phyloP scores from a whole-genome alignment of 2,329 filamentous ascomycete genomes.

The Mollisia scopiformis region DNA sequence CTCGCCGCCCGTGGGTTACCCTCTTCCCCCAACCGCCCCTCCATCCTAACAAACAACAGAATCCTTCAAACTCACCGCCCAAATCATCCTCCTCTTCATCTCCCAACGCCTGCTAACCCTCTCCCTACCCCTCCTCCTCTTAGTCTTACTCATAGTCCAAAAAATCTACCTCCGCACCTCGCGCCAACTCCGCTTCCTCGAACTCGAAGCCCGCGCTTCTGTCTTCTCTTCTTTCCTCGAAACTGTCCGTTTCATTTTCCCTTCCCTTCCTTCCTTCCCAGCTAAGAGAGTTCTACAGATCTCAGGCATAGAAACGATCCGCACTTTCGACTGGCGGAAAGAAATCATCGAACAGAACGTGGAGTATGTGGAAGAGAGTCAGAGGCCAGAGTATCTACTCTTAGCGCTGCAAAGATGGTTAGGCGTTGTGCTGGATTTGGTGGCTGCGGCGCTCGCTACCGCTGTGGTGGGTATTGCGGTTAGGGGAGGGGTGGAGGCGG shows the following conservation, averaged over 20 bases:
- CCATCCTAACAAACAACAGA: constrained; percentile 21
- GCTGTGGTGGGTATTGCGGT: constrained; percentile 26
- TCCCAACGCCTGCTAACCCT: constrained; percentile 50
- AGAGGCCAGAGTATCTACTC: constrained; percentile 58
- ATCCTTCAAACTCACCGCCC: constrained; percentile 40
- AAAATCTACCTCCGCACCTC: constrained; percentile 50
- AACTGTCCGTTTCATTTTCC: constrained; percentile 32
- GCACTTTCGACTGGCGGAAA: constrained; percentile 44
- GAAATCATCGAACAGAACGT: constrained; percentile 47
- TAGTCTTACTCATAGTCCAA: constrained; percentile 34
- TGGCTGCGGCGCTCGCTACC: constrained; percentile 14
- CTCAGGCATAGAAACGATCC: constrained; percentile 45
- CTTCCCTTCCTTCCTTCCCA: constrained; percentile 15
- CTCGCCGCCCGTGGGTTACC: constrained; percentile 1
- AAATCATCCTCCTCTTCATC: constrained; percentile 51
- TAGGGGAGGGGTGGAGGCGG: constrained; percentile 20
- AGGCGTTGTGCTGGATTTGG: constrained; percentile 44
- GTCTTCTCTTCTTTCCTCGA: constrained; percentile 48
- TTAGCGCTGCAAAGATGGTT: constrained; percentile 61
- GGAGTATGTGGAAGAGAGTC: constrained; percentile 53
- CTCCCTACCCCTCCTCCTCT: constrained; percentile 43
- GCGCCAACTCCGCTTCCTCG: constrained; percentile 49
- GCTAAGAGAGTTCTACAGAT: constrained; percentile 26
- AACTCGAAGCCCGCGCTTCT: constrained; percentile 45
- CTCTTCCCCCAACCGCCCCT: constrained; percentile 30